Base-by-base conservation (phyloP, 257 asterid species). In the Nemophila menziesii region DNA sequence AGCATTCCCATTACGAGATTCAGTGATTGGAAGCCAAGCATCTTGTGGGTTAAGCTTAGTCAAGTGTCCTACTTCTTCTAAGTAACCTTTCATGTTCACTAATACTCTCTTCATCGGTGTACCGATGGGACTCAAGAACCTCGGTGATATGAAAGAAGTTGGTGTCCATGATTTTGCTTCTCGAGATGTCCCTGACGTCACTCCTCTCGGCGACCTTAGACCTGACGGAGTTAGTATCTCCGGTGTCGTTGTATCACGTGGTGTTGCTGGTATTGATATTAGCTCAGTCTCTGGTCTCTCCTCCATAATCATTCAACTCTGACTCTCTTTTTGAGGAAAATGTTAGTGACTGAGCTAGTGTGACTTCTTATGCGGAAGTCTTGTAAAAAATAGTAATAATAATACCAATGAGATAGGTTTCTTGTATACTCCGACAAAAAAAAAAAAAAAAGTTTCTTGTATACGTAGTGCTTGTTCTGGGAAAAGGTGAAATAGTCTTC, bases 11-110 rank as follows among this genome's bases (percentile, higher is more conserved):
- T 90, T 90, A 22, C 99, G 82, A 13, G 99, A 90, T 17, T 90
- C 99, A 5, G 99, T 90, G 20, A 90, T 85, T 2, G 99, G 99
- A 54, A 90, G 94, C 99, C 99, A 90, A 37, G 99, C 96, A 54
- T 90, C 99, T 43, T 90, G 96, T 0, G 99, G 99, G 47, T 90
- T 90, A 1, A 90, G 84, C 72, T 90, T 90, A 1, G 99, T 90
- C 58, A 90, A 64, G 29, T 90, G 99, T 4, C 99, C 99, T 22
- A 90, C 82, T 46, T 90, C 99, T 63, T 90, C 99, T 60, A 90
- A 60, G 20, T 90, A 90, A 0, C 93, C 82, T 50, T 90, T 90
- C 99, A 90, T 90, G 27, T 90, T 90, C 1, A 82, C 64, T 50
- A 90, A 60, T 26, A 81, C 99, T 65, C 85, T 81, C 27, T 90